Evolutionary conservation across 805 yeast genomes (phyloP), one percentile per base, ranked within the genome.

Genomic region (Blastobotrys peoriensis): DNA sequence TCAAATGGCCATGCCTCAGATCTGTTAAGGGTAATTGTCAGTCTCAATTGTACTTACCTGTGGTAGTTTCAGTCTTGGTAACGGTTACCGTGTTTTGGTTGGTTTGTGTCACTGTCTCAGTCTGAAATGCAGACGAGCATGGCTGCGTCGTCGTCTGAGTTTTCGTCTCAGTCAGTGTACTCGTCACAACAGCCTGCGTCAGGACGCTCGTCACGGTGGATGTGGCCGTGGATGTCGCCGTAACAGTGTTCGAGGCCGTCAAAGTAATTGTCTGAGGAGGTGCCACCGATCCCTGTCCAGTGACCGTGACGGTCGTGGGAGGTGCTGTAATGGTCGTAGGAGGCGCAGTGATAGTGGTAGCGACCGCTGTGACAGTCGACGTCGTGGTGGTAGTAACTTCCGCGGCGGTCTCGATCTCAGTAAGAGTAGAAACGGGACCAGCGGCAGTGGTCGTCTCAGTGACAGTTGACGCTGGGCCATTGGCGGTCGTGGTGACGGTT

Each of bases 251-350:
- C 30, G 30, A 25, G 10, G 8, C 10, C 30, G 30, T 25, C 10
- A 25, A 8, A 25, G 30, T 25, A 25, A 8, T n/a, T 16, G 25
- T 23, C n/a, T 37, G 33, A 3, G 33, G 33, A 4, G 15, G 16
- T 4, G 33, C 15, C 4, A 28, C 33, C 3, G 33, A n/a, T 4
- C 5, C 33, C 6, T 28, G 33, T 6, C 6, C 45, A 34, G 39
- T 40, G 20, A 55, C 40, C 20, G 55, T 55, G 21, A 52, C 54
- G 20, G 58, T 49, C 17, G 48, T 47, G 21, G 49, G 44, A 10
- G 44, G 22, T 6, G 50, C 40, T 4, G 49, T 42, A 16, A 33
- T 40, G 16, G 49, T 41, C 15, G 44, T 44, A n/a, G 22, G 44
- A 3, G 41, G 25, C 9, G 40, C 41, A 27, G 44, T 40, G 27